A percentile compares a stretch with the other conserved stretches of the same genome.
phyloP scores from a whole-genome alignment of 495 filamentous ascomycete species.

The Astrothelium subdiscretum region DNA sequence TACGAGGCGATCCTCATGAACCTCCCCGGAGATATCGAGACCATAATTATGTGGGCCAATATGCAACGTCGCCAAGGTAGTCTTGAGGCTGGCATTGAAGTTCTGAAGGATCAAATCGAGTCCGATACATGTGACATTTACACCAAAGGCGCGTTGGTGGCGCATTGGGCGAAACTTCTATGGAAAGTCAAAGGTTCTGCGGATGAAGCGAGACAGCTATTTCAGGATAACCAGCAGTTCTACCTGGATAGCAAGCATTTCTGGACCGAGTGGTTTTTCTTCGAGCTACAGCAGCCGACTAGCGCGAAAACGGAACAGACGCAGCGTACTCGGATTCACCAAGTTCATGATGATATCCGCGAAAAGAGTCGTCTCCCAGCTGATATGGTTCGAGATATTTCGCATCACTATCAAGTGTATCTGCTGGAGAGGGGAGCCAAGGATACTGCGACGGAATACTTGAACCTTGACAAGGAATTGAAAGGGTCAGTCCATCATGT shows the following conservation, averaged over 20 bases:
- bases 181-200: slow-evolving; percentile 84
- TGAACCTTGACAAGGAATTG: slow-evolving; percentile 72
- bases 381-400: slow-evolving; percentile 60
- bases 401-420: slow-evolving; percentile 70
- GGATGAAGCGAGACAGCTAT: slow-evolving; percentile 79
- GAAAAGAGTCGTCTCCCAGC: slow-evolving; percentile 60
- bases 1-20: slow-evolving; percentile 64
- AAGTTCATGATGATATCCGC: slow-evolving; percentile 68
- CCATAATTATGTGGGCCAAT: slow-evolving; percentile 81
- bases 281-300: slow-evolving; percentile 83
- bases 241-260: slow-evolving; percentile 83
- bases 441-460: slow-evolving; percentile 74
- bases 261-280: slow-evolving; percentile 80
- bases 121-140: slow-evolving; percentile 58
- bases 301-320: slow-evolving; percentile 45
- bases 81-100: slow-evolving; percentile 73
- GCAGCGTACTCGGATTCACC: slow-evolving; percentile 63
- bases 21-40: slow-evolving; percentile 69
- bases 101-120: slow-evolving; percentile 73
- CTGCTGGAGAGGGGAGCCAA: slow-evolving; percentile 75
- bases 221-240: slow-evolving; percentile 68
- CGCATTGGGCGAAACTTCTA: slow-evolving; percentile 77
- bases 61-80: slow-evolving; percentile 74
- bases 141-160: slow-evolving; percentile 76
- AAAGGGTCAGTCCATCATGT: slow-evolving; percentile 41